phyloP scores from a whole-genome alignment of 2,329 filamentous ascomycete genomes.

The Rosellinia necatrix region DNA sequence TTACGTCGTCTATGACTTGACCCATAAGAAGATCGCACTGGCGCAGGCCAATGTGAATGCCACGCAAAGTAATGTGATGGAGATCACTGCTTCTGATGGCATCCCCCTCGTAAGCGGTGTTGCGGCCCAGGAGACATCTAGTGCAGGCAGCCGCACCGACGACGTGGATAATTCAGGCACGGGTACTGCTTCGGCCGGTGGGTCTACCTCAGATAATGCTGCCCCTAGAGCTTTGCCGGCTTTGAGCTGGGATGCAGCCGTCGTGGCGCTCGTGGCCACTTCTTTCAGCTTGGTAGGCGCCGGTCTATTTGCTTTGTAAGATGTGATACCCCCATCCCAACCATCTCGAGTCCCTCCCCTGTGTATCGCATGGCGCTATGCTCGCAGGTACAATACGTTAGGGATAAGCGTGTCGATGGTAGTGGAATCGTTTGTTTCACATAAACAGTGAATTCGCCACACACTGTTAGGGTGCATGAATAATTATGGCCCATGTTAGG shows the following conservation, averaged over 20 bases:
- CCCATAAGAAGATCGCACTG: slow-evolving; percentile 54
- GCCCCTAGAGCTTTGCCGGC: slow-evolving; percentile 27
- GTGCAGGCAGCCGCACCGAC: not conserved
- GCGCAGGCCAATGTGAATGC: slow-evolving; percentile 58
- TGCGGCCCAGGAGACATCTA: slow-evolving; percentile 39
- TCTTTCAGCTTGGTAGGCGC: slow-evolving; percentile 37
- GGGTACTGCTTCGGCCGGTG: slow-evolving; percentile 12
- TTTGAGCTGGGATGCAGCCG: slow-evolving; percentile 32
- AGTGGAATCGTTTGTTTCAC: not conserved
- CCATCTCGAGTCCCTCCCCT: not conserved
- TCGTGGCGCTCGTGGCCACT: slow-evolving; percentile 29
- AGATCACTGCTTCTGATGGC: slow-evolving; percentile 48
- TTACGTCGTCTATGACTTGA: slow-evolving; percentile 61
- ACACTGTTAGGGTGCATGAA: too few relatives aligned
- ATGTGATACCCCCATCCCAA: not conserved
- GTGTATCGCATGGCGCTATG: not conserved
- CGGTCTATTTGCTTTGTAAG: slow-evolving; percentile 33
- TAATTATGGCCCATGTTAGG: too few relatives aligned
- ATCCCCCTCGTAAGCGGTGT: slow-evolving; percentile 53
- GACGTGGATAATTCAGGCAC: not conserved
- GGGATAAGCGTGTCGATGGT: not conserved
- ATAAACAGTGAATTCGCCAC: too few relatives aligned
- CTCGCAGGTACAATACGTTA: not conserved
- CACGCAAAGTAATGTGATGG: slow-evolving; percentile 50
- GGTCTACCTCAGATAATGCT: slow-evolving; percentile 25